Evolutionary conservation across 306 rosid genomes (phyloP).

Genomic region (Geum urbanum): DNA sequence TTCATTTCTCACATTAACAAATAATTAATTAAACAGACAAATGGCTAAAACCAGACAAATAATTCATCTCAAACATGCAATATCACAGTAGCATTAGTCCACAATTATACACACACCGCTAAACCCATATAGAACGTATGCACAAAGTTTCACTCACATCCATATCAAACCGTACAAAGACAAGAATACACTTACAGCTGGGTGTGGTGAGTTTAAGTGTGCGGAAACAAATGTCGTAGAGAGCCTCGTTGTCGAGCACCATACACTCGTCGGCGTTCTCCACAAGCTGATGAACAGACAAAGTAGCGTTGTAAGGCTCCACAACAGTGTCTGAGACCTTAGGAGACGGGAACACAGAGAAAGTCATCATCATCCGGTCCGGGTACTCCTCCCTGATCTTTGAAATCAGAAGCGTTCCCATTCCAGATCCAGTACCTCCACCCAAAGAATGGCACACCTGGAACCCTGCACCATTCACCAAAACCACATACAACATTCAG

Average conservation of each 20-base stretch:
- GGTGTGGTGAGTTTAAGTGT: conserved; percentile 44
- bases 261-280: conserved; percentile 45
- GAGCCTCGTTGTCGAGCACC: conserved; percentile 45
- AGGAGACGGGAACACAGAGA: conserved; percentile 45
- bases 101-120: too few relatives aligned
- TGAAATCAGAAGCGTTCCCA: conserved; percentile 45
- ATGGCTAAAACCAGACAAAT: too few relatives aligned
- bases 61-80: too few relatives aligned
- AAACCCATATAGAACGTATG: too few relatives aligned
- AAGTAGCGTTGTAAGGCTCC: conserved; percentile 43
- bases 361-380: conserved; percentile 42
- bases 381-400: conserved; percentile 48
- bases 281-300: conserved; percentile 45
- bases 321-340: conserved; percentile 47
- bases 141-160: background rate
- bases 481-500: background rate
- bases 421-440: conserved; percentile 47
- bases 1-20: too few relatives aligned
- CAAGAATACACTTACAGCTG: conserved; percentile 28
- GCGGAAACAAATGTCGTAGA: conserved; percentile 40
- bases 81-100: too few relatives aligned
- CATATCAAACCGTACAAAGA: background rate
- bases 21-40: too few relatives aligned
- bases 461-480: conserved; percentile 19
- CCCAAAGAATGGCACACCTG: conserved; percentile 49